Base-by-base conservation (phyloP, 768 basidiomycete genomes). In the Amyloporia xantha region DNA sequence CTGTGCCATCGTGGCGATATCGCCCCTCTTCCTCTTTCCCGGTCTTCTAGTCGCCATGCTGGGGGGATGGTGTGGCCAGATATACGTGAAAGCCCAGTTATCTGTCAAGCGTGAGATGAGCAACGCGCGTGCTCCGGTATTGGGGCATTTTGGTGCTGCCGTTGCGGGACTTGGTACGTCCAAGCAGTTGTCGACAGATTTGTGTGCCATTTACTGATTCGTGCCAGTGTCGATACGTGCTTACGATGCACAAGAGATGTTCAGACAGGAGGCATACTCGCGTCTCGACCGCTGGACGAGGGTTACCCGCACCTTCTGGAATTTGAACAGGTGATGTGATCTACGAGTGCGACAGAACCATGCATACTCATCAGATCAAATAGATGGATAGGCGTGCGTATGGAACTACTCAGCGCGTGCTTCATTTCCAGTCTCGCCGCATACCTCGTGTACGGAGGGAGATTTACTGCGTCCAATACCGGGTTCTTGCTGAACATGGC, bases 41-140 rank as follows among this genome's bases (percentile, higher is more conserved):
- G 72, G 72, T 10, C 39, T 67, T 9, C 21, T 63, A 3, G 54
- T 75, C 6, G 55, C 64, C 19, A 47, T 68, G 10, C 3, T 76
- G 3, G 78, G 75, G 12, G 67, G 56, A 21, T 62, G 69, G 53
- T 81, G 58, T n/a, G n/a, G n/a, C n/a, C n/a, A n/a, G n/a, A n/a
- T n/a, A n/a, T n/a, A n/a, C n/a, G n/a, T n/a, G n/a, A 71, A 72
- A 51, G 74, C 75, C 4, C 80, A 82, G 56, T 67, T 81, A 12
- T 70, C 74, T 4, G 72, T 79, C 54, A 81, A 81, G 63, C 68
- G 79, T 11, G 75, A 79, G 59, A 74, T 75, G 75, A 75, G 71
- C n/a, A n/a, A n/a, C n/a, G n/a, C n/a, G n/a, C n/a, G n/a, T n/a
- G n/a, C n/a, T n/a, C n/a, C n/a, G n/a, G 68, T 79, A 2, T 65